Evolutionary conservation across 1,284 basidiomycete genomes (phyloP).

Genomic region (Puccinia coronata): DNA sequence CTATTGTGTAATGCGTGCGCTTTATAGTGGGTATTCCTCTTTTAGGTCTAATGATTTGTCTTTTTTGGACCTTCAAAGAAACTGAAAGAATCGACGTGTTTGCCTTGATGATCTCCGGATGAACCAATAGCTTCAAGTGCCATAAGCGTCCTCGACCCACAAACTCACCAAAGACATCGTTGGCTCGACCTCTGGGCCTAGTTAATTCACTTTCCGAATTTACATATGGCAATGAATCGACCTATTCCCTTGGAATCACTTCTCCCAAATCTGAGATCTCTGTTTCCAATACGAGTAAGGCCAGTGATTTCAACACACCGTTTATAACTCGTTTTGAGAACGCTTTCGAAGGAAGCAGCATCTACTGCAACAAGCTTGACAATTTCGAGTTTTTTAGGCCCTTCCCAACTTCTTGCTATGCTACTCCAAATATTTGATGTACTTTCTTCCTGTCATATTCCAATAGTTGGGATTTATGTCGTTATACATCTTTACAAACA

Average conservation of each 20-base stretch:
- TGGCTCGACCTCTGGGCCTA: slow-evolving; percentile 5
- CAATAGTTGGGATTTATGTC: not conserved
- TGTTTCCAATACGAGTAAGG: not conserved
- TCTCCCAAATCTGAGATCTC: not conserved
- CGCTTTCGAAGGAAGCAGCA: slow-evolving; percentile 5
- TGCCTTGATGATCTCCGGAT: not conserved
- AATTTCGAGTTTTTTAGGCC: slow-evolving; percentile 20
- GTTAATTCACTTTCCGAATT: not conserved
- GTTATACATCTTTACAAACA: not conserved
- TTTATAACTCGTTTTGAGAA: slow-evolving; percentile 2
- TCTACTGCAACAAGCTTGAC: not conserved
- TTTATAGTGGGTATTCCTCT: slow-evolving; percentile 26
- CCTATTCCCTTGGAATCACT: slow-evolving; percentile 13
- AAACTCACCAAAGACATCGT: not conserved
- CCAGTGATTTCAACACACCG: not conserved
- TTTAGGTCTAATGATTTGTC: not conserved
- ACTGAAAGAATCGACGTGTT: not conserved
- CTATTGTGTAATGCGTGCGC: slow-evolving; percentile 47
- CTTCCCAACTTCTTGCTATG: slow-evolving; percentile 18
- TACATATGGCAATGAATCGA: not conserved
- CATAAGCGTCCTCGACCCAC: slow-evolving; percentile 40
- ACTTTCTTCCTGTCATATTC: not conserved
- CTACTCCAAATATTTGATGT: not conserved
- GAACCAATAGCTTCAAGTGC: slow-evolving; percentile 20
- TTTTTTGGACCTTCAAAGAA: not conserved